Evolutionary conservation across 352 stramenopile genomes (phyloP), one percentile per base, ranked within the genome.

Genomic region (Pythium biforme): DNA sequence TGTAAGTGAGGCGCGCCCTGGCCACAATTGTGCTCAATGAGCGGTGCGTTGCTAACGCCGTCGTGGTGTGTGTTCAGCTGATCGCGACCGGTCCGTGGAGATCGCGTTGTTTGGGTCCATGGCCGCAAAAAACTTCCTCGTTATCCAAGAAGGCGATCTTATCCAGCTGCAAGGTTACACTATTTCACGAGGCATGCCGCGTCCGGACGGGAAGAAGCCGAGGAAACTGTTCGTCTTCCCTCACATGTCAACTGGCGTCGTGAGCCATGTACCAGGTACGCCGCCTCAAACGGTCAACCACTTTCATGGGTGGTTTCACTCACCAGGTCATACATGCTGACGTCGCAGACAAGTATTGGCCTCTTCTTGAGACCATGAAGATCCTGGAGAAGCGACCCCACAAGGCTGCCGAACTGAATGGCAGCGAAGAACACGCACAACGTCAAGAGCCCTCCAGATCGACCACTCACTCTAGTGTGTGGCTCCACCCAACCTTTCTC

Each of bases 71-170:
- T 10, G 26, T 69, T 9, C 47, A 91, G 82, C 75, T 19, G 82
- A 91, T 57, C n/a, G 51, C 8, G 59, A 62, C 2, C 67, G 64
- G 0, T 73, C 68, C 0, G 66, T 84, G 10, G 82, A 89, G 57
- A 57, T 89, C 15, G 70, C 79, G n/a, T 91, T 91, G 53, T 86
- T 85, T 19, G 82, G 82, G 0, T 78, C 79, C 2, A 83, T 83
- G 75, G 87, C 77, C 14, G 80, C 79, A 1, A 80, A 75, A 40
- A 81, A 83, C 61, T 88, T 79, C 59, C 31, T 79, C 15, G 59
- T 64, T 0, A 52, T 91, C 26, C 56, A 84, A 15, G 82, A 91
- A 61, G 79, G 82, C 31, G 82, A 91, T 41, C 56, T 89, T 22
- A 55, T 89, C 23, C 79, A 89, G 47, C 55, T 89, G 14, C 53